These are phyloP conservation scores for Sedum album DNA, from an alignment of 164 flowering plant genomes.

Conservation along the genomic window DNA sequence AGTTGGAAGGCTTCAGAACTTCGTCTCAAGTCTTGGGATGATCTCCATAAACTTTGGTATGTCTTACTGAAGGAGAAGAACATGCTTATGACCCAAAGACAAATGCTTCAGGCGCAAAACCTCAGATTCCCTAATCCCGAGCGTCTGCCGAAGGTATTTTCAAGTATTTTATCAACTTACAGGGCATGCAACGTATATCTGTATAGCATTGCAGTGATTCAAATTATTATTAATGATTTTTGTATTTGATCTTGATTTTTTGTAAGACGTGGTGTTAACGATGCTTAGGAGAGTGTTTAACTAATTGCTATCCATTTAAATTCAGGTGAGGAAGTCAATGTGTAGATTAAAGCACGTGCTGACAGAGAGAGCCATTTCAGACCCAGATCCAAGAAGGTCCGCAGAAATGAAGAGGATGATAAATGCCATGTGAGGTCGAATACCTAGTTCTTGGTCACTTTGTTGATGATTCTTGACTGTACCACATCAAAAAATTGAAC, in stretches of 20 bases:
- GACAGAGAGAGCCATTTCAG: conserved; percentile 89
- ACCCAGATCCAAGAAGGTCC: conserved; percentile 86
- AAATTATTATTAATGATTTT: background rate
- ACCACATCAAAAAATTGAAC: background rate
- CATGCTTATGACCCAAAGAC: conserved; percentile 94
- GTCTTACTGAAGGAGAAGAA: conserved; percentile 91
- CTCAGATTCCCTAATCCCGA: conserved; percentile 89
- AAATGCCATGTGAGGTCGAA: conserved; percentile 49
- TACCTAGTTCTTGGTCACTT: background rate
- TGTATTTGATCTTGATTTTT: background rate
- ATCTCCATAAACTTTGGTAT: conserved; percentile 89
- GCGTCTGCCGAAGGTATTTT: conserved; percentile 73
- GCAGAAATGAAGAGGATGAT: conserved; percentile 96
- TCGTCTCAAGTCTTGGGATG: conserved; percentile 91
- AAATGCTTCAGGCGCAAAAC: conserved; percentile 88
- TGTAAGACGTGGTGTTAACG: background rate
- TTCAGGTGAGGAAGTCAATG: conserved; percentile 94
- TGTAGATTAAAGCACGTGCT: conserved; percentile 94
- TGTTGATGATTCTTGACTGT: background rate
- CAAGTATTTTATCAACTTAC: background rate
- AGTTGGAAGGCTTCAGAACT: conserved; percentile 94
- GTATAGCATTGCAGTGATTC: background rate
- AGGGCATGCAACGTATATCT: background rate
- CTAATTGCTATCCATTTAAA: background rate
- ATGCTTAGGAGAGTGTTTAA: background rate